phyloP scores from a whole-genome alignment of 2,329 filamentous ascomycete genomes.

The Fusarium marasasianum region DNA sequence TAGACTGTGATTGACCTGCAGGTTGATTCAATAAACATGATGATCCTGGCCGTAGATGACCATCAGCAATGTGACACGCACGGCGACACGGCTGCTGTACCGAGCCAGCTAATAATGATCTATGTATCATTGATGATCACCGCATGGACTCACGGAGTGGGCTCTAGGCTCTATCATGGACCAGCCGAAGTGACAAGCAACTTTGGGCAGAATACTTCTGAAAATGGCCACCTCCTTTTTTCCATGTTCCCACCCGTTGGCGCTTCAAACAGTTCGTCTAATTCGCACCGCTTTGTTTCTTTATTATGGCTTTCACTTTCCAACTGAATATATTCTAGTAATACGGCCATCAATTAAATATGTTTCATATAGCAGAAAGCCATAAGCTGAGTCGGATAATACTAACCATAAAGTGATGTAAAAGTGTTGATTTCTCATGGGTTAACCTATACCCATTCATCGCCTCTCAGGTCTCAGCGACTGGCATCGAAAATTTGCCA shows the following conservation, averaged over 20 bases:
- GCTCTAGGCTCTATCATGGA: background rate
- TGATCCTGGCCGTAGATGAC: background rate
- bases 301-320: background rate
- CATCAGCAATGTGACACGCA: background rate
- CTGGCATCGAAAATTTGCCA: background rate
- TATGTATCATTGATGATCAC: conserved; percentile 12
- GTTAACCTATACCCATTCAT: background rate
- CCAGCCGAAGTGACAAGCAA: background rate
- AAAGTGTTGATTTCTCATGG: background rate
- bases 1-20: conserved; percentile 1
- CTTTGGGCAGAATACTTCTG: background rate
- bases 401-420: background rate
- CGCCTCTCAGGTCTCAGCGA: background rate
- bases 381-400: background rate
- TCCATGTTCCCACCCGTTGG: conserved; percentile 6
- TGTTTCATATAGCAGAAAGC: background rate
- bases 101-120: conserved; percentile 8
- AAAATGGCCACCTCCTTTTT: conserved; percentile 39
- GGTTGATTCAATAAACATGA: background rate
- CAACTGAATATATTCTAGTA: background rate
- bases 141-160: background rate
- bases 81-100: background rate
- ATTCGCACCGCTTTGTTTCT: conserved; percentile 6
- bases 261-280: background rate
- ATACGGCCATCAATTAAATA: background rate